Conservation (phyloP, 176 grass and related monocot species). For the Carex cristatella region DNA sequence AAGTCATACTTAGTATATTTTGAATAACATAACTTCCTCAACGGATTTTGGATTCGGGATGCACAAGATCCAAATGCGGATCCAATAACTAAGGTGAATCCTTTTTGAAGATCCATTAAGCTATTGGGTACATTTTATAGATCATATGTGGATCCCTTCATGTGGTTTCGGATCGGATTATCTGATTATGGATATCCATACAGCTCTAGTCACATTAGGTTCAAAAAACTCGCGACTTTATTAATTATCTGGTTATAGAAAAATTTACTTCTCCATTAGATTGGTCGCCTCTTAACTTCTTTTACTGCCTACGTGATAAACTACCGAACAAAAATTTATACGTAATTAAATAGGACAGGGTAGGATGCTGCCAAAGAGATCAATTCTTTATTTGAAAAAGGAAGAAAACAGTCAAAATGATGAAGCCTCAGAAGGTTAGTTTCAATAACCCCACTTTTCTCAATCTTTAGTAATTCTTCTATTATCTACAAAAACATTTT, state of each 20-base stretch:
- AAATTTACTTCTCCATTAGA: background rate
- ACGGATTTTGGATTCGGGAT: too few relatives aligned
- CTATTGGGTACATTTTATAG: too few relatives aligned
- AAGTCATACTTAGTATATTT: too few relatives aligned
- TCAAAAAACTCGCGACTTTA: background rate
- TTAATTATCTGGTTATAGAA: background rate
- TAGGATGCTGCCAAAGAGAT: conserved; percentile 36
- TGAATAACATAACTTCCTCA: too few relatives aligned
- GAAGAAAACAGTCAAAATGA: conserved; percentile 18
- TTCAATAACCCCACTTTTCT: background rate
- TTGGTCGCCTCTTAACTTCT: background rate
- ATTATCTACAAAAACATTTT: background rate
- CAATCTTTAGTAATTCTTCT: conserved; percentile 7
- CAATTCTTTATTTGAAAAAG: conserved; percentile 18
- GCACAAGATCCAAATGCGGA: too few relatives aligned
- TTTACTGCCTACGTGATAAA: background rate
- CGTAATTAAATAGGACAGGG: conserved; percentile 48
- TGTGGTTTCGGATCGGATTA: too few relatives aligned
- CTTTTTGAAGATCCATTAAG: too few relatives aligned
- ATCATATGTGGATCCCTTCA: too few relatives aligned
- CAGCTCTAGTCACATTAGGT: background rate
- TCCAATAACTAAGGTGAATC: too few relatives aligned
- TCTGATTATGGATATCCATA: too few relatives aligned
- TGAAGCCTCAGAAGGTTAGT: conserved; percentile 44
- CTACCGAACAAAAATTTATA: conserved; percentile 9